Conservation (phyloP, 1,139 yeast genomes). For the Diutina siamensis region DNA sequence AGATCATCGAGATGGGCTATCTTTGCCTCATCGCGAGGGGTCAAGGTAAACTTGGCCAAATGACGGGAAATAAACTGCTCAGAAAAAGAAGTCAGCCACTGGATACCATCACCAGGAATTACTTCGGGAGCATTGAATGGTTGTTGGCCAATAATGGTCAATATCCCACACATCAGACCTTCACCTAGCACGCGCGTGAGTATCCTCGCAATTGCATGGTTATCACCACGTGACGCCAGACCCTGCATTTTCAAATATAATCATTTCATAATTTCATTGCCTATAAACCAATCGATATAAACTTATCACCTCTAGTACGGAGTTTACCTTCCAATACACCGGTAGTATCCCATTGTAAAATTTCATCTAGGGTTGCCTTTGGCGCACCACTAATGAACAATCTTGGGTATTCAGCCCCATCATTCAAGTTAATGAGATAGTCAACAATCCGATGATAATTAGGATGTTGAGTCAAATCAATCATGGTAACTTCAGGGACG, state of each 20-base stretch:
- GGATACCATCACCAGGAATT: neutral
- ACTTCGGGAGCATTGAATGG: neutral
- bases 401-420: neutral
- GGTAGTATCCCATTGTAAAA: neutral
- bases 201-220: too few species aligned
- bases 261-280: too few species aligned
- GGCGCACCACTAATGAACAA: constrained; percentile 1
- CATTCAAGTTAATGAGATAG: neutral
- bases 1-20: neutral
- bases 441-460: neutral
- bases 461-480: constrained; percentile 1
- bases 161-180: neutral
- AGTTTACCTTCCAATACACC: neutral
- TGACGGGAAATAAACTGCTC: neutral
- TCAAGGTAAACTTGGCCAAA: neutral
- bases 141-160: neutral
- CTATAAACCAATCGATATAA: neutral
- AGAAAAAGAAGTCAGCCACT: neutral
- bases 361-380: constrained; percentile 1
- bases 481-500: neutral
- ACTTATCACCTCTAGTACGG: neutral
- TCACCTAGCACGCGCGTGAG: neutral
- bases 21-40: neutral
- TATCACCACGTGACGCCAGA: neutral
- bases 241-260: too few species aligned